Evolutionary conservation across 108 stramenopile species (phyloP), one percentile per base, ranked within the genome.

Genomic region (Nitzschia sp.): DNA sequence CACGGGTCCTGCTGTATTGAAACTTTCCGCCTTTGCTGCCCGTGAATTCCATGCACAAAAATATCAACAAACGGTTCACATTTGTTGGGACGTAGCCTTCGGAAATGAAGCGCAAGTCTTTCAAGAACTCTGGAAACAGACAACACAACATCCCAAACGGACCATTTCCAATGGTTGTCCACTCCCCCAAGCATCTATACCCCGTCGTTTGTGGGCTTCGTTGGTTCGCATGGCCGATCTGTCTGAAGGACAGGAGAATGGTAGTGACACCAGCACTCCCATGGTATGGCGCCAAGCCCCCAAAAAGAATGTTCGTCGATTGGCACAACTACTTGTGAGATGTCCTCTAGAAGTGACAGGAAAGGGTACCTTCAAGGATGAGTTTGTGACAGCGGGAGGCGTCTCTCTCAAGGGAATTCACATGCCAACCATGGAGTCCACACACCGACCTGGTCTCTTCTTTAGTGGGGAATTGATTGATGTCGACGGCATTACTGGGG

Each of bases 311-410:
- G 82, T 91, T 42, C 81, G 90, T 17, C 56, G 63, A 12, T 63
- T 94, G 26, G 76, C 90, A 2, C 55, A 41, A 40, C 77, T 76
- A 21, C 12, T 92, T 14, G 67, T 82, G 37, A 75, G 70, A 38
- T 90, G 86, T 69, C 57, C 79, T 10, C 42, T 92, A 3, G 63
- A 83, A 43, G 75, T 88, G 20, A 88, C 87, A 14, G 79, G 81
- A 0, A 95, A 93, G 66, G 85, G 91, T 6, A 84, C 86, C 39
- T 91, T 91, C 75, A 97, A 97, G 73, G 96, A 97, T 41, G 96
- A 97, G 74, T 97, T 97, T 78, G 94, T 95, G 0, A 97, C 94
- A 15, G 92, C 92, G 11, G 95, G 95, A 39, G 95, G 95, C 37
- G 84, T 96, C 6, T 41, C 54, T 15, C 62, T 94, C 39, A 85